Evolutionary conservation across 1,284 basidiomycete species (phyloP).

Genomic region (Cryptococcus amylolentus): DNA sequence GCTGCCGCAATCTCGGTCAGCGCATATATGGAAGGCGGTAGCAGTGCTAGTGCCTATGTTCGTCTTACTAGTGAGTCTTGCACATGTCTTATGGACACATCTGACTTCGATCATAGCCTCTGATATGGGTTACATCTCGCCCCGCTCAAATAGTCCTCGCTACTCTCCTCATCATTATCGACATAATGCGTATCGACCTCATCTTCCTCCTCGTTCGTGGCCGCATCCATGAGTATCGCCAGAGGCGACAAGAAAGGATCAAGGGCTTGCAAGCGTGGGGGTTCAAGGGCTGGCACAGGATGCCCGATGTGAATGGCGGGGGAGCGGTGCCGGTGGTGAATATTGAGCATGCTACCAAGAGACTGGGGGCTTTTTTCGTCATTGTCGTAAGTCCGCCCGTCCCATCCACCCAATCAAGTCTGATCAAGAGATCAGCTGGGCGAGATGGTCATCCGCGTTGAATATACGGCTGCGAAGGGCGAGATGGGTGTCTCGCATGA

Average conservation of each 20-base stretch:
- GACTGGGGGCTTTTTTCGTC: constrained; percentile 47
- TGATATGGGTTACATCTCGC: constrained; percentile 35
- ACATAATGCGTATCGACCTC: constrained; percentile 24
- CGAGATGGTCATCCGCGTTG: constrained; percentile 16
- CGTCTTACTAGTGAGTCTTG: constrained; percentile 35
- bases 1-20: constrained; percentile 39
- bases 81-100: background rate
- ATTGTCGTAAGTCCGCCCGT: constrained; percentile 43
- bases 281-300: constrained; percentile 1
- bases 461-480: constrained; percentile 13
- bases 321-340: constrained; percentile 43
- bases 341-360: constrained; percentile 51
- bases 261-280: background rate
- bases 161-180: constrained; percentile 23
- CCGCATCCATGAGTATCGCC: background rate
- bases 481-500: constrained; percentile 29
- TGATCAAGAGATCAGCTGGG: constrained; percentile 4
- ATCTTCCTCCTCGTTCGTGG: constrained; percentile 7
- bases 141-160: constrained; percentile 32
- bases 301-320: constrained; percentile 16
- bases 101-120: constrained; percentile 13
- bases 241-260: background rate
- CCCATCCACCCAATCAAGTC: background rate
- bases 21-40: constrained; percentile 27
- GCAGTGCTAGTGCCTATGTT: constrained; percentile 40